Conservation (phyloP, 352 stramenopile species). For the Pilasporangium apinafurcum region DNA sequence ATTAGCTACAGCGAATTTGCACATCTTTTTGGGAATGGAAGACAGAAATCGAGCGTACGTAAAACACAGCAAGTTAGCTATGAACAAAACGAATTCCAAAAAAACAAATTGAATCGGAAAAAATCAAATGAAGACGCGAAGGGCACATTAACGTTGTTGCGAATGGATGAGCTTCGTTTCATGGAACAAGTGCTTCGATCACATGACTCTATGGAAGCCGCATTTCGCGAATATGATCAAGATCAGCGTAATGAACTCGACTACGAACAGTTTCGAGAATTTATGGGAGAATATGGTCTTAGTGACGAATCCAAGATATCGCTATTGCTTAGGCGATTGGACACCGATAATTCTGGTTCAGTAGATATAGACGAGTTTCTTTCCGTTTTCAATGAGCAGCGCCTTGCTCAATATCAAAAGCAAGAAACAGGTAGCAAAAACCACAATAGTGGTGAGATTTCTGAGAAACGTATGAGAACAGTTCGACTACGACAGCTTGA, state of each 20-base stretch:
- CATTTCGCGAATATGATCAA: conserved; percentile 36
- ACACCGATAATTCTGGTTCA: conserved; percentile 37
- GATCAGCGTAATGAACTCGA: conserved; percentile 27
- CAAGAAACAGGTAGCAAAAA: background rate
- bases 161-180: conserved; percentile 47
- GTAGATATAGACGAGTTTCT: conserved; percentile 53
- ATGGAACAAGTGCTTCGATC: conserved; percentile 31
- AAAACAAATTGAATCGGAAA: conserved; percentile 4
- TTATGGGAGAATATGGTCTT: conserved; percentile 46
- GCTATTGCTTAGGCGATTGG: conserved; percentile 34
- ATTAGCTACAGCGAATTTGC: conserved; percentile 43
- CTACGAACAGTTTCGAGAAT: conserved; percentile 50
- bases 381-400: conserved; percentile 37
- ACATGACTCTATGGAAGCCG: conserved; percentile 32
- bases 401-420: conserved; percentile 9
- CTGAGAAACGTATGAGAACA: conserved; percentile 18
- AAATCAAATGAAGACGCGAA: conserved; percentile 11
- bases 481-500: conserved; percentile 22
- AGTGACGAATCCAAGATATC: conserved; percentile 40
- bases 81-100: conserved; percentile 3
- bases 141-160: conserved; percentile 13
- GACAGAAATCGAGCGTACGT: background rate
- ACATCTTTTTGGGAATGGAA: conserved; percentile 17
- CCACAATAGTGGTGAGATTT: background rate
- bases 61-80: conserved; percentile 4